Evolutionary conservation across 768 basidiomycete genomes (phyloP), one percentile per base, ranked within the genome.

Genomic region (Russula vinacea): DNA sequence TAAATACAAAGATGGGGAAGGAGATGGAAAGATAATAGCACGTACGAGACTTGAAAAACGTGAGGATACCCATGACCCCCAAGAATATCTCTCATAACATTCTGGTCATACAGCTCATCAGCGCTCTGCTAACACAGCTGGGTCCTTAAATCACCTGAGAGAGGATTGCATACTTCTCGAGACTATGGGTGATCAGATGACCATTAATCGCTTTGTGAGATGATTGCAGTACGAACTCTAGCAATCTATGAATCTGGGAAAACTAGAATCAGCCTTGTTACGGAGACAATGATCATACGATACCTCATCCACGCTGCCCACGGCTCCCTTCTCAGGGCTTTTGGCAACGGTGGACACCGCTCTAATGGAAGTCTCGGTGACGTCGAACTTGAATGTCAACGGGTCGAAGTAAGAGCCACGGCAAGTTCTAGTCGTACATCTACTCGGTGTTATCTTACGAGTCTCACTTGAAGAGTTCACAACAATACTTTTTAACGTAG

Each of bases 21-120:
- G 33, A 3, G 33, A 33, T 33, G 5, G 33, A 33, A 33, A 33
- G n/a, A n/a, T n/a, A n/a, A n/a, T n/a, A n/a, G 19, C 13, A 54
- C 66, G 32, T 55, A 68, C 67, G 67, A 68, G 9, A 67, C 58
- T 19, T 61, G 56, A 49, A 67, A 68, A 22, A 68, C 56, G 26
- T 32, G 65, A 24, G 55, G 19, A 55, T 67, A 56, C 32, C 64
- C 45, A 49, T 61, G 42, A 26, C 57, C 65, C 42, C 58, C 55
- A 35, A 68, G 56, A 17, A 68, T 60, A 13, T 62, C 65, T 9
- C 49, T 42, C 11, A 59, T 44, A 22, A 66, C 14, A 19, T 58
- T 32, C 62, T 66, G 26, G 14, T 14, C 29, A 32, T 40, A 9
- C 19, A 14, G n/a, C 4, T 45, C 1, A 17, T 60, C 26, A 67